phyloP scores from a whole-genome alignment of 2,329 filamentous ascomycete species.

The Drechslerella stenobrocha region DNA sequence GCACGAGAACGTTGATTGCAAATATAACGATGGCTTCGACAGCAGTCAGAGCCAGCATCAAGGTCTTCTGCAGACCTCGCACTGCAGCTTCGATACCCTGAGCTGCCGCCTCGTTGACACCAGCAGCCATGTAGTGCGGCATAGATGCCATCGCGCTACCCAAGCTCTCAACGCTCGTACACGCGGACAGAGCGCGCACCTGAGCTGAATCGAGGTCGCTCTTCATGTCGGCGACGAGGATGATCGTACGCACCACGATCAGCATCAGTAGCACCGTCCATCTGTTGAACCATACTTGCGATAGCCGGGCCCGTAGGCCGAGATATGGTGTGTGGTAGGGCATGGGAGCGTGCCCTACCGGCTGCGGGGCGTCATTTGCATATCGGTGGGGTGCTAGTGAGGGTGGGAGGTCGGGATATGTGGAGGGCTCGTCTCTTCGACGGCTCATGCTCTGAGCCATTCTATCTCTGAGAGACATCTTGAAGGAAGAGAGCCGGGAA shows the following conservation, averaged over 20 bases:
- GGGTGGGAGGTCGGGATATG: conserved; percentile 40
- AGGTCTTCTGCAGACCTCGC: conserved; percentile 74
- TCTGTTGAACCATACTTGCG: conserved; percentile 95
- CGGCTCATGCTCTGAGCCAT: conserved; percentile 40
- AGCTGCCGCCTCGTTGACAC: conserved; percentile 84
- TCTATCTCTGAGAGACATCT: conserved; percentile 41
- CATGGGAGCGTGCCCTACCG: conserved; percentile 16
- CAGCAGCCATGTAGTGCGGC: conserved; percentile 88
- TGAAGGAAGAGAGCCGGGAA: conserved; percentile 13
- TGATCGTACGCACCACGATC: conserved; percentile 76
- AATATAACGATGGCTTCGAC: conserved; percentile 88
- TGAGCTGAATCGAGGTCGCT: conserved; percentile 75
- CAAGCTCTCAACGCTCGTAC: conserved; percentile 86
- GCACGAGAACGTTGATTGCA: conserved; percentile 86
- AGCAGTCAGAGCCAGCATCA: conserved; percentile 76
- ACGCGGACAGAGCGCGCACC: conserved; percentile 80
- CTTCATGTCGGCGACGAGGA: conserved; percentile 73
- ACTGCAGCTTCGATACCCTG: conserved; percentile 78
- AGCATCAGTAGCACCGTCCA: conserved; percentile 91
- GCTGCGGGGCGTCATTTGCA: conserved; percentile 10
- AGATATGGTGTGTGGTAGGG: conserved; percentile 85
- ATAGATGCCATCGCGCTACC: conserved; percentile 97
- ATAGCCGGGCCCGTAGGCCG: conserved; percentile 82
- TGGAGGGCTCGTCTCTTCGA: conserved; percentile 29
- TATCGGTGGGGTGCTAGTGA: conserved; percentile 25